These are phyloP conservation scores for Solanum chaucha DNA, from an alignment of 257 asterid genomes.

Conservation along the genomic window DNA sequence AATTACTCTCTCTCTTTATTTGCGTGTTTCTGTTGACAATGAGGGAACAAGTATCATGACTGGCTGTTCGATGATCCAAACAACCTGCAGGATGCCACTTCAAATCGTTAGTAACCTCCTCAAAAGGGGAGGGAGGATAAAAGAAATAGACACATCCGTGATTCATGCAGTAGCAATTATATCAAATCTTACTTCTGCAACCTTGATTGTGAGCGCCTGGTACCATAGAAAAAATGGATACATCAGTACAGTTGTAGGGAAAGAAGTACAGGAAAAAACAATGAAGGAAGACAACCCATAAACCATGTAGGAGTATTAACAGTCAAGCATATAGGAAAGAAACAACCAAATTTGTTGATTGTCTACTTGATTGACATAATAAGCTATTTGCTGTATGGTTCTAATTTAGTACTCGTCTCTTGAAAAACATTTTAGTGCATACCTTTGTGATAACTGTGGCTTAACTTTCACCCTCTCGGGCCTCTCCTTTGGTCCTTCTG, in stretches of 20 bases:
- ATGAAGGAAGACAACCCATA: neutral
- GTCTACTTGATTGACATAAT: neutral
- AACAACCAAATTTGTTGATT: neutral
- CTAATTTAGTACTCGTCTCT: neutral
- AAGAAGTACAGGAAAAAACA: neutral
- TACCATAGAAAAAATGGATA: constrained; percentile 1
- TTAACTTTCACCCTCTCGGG: constrained; percentile 30
- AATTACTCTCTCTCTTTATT: neutral
- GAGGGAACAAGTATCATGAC: neutral
- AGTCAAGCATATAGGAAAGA: neutral
- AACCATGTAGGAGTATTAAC: neutral
- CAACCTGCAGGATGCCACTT: constrained; percentile 33
- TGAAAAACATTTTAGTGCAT: constrained; percentile 1
- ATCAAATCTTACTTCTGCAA: constrained; percentile 34
- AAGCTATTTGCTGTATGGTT: neutral
- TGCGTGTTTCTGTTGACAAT: neutral
- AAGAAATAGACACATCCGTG: neutral
- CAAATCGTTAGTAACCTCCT: neutral
- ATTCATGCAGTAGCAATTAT: neutral
- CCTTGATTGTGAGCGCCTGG: constrained; percentile 52
- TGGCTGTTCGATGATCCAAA: constrained; percentile 38
- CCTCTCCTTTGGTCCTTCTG: constrained; percentile 29
- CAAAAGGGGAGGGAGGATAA: neutral
- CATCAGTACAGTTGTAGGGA: constrained; percentile 10
- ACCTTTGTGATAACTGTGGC: constrained; percentile 34